Evolutionary conservation across 768 basidiomycete genomes (phyloP).

Genomic region (Kwoniella dejecticola): DNA sequence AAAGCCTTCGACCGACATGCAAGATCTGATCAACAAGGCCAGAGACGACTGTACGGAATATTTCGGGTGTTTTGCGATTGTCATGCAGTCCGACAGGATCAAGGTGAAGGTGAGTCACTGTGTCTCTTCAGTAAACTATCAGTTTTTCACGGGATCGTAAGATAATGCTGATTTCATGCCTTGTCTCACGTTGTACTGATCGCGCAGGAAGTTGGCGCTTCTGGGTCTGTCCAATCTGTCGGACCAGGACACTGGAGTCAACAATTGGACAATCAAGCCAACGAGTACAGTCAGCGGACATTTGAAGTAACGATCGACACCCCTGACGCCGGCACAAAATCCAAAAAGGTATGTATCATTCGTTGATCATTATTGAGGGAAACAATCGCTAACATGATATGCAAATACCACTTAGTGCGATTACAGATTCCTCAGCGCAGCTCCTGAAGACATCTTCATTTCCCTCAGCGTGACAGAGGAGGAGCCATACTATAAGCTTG

Average conservation of each 20-base stretch:
- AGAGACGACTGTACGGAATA: neutral
- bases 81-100: neutral
- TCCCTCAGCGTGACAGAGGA: neutral
- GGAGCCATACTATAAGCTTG: neutral
- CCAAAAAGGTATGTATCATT: too few species aligned
- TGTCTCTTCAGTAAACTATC: neutral
- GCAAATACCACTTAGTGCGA: neutral
- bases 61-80: neutral
- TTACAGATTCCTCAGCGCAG: neutral
- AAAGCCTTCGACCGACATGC: neutral
- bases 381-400: neutral
- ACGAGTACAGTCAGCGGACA: neutral
- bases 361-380: too few species aligned
- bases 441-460: neutral
- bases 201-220: too few species aligned
- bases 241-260: neutral
- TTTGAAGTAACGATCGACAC: neutral
- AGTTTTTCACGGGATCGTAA: neutral
- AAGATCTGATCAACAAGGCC: neutral
- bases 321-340: neutral
- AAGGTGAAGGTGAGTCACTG: neutral
- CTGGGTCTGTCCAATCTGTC: neutral
- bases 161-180: neutral
- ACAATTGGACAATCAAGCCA: conserved; percentile 1
- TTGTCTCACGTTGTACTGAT: too few species aligned